Evolutionary conservation across 148 eudicot species (phyloP).

Genomic region (Salicornia ramosissima): DNA sequence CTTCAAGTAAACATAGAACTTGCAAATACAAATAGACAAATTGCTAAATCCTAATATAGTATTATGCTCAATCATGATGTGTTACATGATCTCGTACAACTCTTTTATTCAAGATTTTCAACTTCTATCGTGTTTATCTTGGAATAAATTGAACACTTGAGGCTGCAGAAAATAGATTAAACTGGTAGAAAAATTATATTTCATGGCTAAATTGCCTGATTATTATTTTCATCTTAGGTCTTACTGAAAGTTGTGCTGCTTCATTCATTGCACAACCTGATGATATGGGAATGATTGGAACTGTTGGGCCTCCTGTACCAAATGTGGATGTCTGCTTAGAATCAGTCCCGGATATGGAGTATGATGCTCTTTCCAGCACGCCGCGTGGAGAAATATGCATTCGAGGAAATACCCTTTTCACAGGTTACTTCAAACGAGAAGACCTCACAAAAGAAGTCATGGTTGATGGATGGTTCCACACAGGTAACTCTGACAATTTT

Average conservation of each 20-base stretch:
- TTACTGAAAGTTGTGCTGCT: slow-evolving; percentile 93
- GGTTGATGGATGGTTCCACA: slow-evolving; percentile 88
- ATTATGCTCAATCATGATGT: not conserved
- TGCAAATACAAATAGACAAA: not conserved
- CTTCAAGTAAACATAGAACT: not conserved
- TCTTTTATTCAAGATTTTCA: too few species aligned
- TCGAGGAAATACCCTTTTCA: slow-evolving; percentile 66
- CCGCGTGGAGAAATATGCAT: slow-evolving; percentile 93
- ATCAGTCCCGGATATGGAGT: slow-evolving; percentile 96
- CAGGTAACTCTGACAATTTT: slow-evolving; percentile 41
- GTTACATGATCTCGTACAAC: not conserved
- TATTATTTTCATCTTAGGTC: slow-evolving; percentile 36
- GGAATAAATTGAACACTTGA: too few species aligned
- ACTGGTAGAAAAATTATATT: not conserved
- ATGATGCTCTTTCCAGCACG: slow-evolving; percentile 64
- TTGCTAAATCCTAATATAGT: not conserved
- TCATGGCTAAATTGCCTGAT: not conserved
- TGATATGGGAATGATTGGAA: slow-evolving; percentile 69
- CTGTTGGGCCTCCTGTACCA: slow-evolving; percentile 93
- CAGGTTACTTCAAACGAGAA: slow-evolving; percentile 77
- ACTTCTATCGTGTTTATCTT: not conserved
- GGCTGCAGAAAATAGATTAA: too few species aligned
- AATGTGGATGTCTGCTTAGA: slow-evolving; percentile 75
- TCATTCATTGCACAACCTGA: slow-evolving; percentile 67
- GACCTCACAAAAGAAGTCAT: slow-evolving; percentile 80